These are phyloP conservation scores for Blumeria graminis DNA, from an alignment of 2,329 filamentous ascomycete genomes.

Conservation along the genomic window DNA sequence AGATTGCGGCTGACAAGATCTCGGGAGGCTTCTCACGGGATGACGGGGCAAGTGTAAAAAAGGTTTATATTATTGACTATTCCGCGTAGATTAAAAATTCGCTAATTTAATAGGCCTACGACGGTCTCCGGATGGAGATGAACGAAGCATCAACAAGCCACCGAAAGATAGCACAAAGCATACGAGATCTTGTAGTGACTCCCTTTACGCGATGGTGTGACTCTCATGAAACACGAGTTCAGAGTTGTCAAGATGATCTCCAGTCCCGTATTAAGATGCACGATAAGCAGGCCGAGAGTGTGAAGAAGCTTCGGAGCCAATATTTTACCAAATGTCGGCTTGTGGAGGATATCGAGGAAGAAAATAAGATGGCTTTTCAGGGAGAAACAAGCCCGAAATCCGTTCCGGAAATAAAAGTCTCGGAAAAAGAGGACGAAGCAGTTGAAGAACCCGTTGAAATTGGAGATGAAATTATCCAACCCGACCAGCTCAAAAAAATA, in stretches of 20 bases:
- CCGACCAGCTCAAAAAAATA: conserved; percentile 78
- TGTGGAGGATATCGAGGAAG: conserved; percentile 89
- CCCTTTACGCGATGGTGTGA: conserved; percentile 95
- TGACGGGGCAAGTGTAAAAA: conserved; percentile 85
- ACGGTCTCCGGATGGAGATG: conserved; percentile 83
- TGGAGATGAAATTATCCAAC: conserved; percentile 65
- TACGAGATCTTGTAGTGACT: conserved; percentile 81
- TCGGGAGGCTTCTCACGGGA: conserved; percentile 67
- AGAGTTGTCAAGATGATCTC: conserved; percentile 85
- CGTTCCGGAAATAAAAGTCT: conserved; percentile 75
- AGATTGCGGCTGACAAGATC: conserved; percentile 58
- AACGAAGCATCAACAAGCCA: conserved; percentile 72
- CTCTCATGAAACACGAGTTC: conserved; percentile 70
- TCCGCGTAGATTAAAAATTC: neutral
- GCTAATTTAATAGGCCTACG: conserved; percentile 44
- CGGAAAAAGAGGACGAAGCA: conserved; percentile 37
- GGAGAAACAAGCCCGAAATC: conserved; percentile 45
- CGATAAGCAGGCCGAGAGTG: conserved; percentile 69
- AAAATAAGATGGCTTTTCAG: conserved; percentile 95
- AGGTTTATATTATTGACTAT: conserved; percentile 51
- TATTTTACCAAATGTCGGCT: conserved; percentile 98
- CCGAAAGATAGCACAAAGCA: conserved; percentile 87
- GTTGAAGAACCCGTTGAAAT: conserved; percentile 75
- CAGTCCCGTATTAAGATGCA: conserved; percentile 79
- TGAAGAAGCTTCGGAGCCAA: conserved; percentile 80